Evolutionary conservation across 1,139 yeast genomes (phyloP), one percentile per base, ranked within the genome.

Genomic region (Cylindricascospora bacillispora): DNA sequence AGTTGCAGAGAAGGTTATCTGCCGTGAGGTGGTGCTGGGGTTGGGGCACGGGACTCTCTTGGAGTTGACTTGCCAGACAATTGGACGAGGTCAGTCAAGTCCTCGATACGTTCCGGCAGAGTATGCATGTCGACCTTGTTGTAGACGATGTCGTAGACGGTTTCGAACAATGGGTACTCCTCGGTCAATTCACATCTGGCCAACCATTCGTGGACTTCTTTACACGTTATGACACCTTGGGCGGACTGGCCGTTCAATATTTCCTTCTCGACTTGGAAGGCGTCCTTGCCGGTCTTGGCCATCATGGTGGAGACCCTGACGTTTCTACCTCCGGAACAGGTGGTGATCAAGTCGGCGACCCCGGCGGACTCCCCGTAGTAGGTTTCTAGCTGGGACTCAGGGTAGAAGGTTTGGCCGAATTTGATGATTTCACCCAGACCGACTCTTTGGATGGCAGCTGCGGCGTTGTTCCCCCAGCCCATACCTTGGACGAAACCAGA

Each of bases 381-480:
- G 24, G 95, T 85, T 37, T 71, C 64, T 28, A 80, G 67, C 47
- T 71, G 63, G 40, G 81, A 74, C 34, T 68, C 68, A 18, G 86
- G 78, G 66, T 75, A 73, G 52, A 70, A 70, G 38, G 67, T 67
- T 45, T 72, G 67, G 28, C 93, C 92, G 57, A 85, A 85, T 57
- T 70, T 70, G 55, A 83, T 77, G 60, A 76, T 81, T 62, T 85
- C 97, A 47, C 74, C 65, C 36, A 85, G 59, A 28, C 95, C 97
- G 43, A 89, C 74, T 62, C 95, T 74, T 86, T 85, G 83, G 47
- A 86, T 73, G 30, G 95, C 95, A 30, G 95, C 80, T 60, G 85
- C 82, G 44, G 97, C 95, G 54, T 85, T 85, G 62, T 83, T 93
- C 54, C 97, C 97, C 95, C 95, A 86, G 34, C 93, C 94, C 38